These are phyloP conservation scores for Pestalotiopsis sp. DNA, from an alignment of 2,329 filamentous ascomycete species.

Conservation along the genomic window DNA sequence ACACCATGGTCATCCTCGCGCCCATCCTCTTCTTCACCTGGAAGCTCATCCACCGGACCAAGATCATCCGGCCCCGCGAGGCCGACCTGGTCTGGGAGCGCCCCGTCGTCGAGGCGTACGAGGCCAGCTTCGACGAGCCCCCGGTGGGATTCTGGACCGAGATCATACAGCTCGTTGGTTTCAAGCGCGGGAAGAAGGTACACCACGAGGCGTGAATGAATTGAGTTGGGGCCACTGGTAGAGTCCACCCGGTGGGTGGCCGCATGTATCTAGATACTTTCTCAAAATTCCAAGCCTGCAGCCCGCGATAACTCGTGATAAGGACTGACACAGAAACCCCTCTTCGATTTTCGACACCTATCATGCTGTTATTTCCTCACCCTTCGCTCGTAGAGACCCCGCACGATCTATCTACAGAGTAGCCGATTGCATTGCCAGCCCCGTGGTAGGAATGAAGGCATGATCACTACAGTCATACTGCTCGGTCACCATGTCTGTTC, in stretches of 20 bases:
- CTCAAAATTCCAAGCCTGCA: conserved; percentile 3
- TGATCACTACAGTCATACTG: background rate
- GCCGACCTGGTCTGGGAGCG: conserved; percentile 59
- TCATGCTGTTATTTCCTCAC: too few relatives aligned
- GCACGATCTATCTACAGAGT: background rate
- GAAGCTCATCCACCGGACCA: conserved; percentile 64
- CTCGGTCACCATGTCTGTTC: background rate
- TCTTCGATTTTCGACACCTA: background rate
- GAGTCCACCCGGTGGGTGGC: too few relatives aligned
- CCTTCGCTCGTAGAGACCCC: too few relatives aligned
- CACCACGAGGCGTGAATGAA: background rate
- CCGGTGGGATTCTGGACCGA: conserved; percentile 17
- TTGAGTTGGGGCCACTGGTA: background rate
- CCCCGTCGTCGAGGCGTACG: conserved; percentile 54
- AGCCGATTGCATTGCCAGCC: background rate
- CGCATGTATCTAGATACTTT: background rate
- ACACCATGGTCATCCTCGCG: conserved; percentile 41
- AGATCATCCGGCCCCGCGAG: conserved; percentile 51
- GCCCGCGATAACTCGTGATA: conserved; percentile 1
- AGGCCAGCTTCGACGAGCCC: conserved; percentile 22
- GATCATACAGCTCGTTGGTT: conserved; percentile 7
- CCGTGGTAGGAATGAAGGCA: too few relatives aligned
- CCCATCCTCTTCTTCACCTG: conserved; percentile 58
- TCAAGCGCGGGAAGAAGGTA: background rate
- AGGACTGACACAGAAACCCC: background rate